Conservation (phyloP, 208 protist genomes). For the Trypanosomatidae sp. region DNA sequence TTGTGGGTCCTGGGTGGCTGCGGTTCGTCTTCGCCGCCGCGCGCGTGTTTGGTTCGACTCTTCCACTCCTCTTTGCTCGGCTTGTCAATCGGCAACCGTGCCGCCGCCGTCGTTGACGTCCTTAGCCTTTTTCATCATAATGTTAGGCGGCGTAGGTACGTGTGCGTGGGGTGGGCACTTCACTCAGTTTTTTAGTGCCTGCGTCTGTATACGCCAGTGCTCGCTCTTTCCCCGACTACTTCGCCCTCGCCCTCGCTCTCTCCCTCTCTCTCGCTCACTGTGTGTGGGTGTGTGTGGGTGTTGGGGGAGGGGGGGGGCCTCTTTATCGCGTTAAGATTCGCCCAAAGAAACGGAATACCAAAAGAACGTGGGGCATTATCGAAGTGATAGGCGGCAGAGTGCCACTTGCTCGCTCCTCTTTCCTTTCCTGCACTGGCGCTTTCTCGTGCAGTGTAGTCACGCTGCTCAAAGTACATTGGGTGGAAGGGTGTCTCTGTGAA, state of each 20-base stretch:
- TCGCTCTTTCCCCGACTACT: neutral
- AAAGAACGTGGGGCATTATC: neutral
- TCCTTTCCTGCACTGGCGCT: neutral
- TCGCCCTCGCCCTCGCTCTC: no score
- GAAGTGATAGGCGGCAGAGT: neutral
- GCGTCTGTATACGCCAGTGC: slow-evolving; percentile 11
- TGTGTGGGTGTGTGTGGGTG: neutral
- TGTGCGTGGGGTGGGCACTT: neutral
- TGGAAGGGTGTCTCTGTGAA: neutral
- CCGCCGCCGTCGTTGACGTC: neutral
- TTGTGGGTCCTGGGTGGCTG: no score
- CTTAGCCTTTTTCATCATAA: neutral
- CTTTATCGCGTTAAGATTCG: neutral
- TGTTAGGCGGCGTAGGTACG: neutral
- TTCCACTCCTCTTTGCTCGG: neutral
- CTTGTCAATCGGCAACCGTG: neutral
- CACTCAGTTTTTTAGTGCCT: slow-evolving; percentile 14
- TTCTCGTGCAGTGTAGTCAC: neutral
- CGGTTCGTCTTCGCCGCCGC: neutral
- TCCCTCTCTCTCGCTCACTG: no score
- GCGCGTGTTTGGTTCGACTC: neutral
- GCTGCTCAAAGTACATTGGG: neutral
- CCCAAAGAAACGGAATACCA: neutral
- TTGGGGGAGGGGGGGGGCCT: neutral
- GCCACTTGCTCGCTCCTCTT: neutral